Evolutionary conservation across 139 green algal genomes (phyloP).

Genomic region (Volvox reticuliferus): DNA sequence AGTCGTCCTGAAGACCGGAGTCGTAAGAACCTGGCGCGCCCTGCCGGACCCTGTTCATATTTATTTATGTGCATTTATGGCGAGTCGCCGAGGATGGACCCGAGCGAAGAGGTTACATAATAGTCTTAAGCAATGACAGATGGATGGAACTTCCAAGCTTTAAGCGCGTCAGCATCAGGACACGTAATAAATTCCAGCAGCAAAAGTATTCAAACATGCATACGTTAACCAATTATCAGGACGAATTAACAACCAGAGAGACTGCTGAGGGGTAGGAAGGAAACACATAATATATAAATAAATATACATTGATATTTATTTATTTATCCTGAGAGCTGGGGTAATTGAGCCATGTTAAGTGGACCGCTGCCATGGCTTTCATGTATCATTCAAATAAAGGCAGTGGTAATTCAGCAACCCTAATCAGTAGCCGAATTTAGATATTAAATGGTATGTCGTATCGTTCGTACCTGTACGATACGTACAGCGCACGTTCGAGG

Average conservation of each 20-base stretch:
- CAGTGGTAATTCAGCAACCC: background rate
- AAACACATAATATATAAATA: no score
- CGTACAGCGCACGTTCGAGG: background rate
- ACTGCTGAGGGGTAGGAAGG: no score
- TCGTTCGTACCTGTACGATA: slow-evolving; percentile 5
- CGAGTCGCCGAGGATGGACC: background rate
- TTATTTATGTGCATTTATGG: background rate
- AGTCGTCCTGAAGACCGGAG: background rate
- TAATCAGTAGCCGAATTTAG: background rate
- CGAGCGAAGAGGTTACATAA: background rate
- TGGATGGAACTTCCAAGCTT: background rate
- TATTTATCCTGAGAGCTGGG: background rate
- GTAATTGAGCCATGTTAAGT: background rate
- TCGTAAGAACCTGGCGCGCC: background rate
- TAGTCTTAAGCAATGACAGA: background rate
- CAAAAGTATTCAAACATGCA: background rate
- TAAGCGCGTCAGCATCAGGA: background rate
- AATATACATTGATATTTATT: no score
- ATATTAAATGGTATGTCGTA: background rate
- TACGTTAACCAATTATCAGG: no score
- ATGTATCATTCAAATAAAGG: background rate
- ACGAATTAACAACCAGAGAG: no score
- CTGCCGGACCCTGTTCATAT: background rate
- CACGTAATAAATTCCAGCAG: background rate
- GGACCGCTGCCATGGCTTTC: background rate